Base-by-base conservation (phyloP, 2,329 filamentous ascomycete species). In the Albophoma yamanashiensis region DNA sequence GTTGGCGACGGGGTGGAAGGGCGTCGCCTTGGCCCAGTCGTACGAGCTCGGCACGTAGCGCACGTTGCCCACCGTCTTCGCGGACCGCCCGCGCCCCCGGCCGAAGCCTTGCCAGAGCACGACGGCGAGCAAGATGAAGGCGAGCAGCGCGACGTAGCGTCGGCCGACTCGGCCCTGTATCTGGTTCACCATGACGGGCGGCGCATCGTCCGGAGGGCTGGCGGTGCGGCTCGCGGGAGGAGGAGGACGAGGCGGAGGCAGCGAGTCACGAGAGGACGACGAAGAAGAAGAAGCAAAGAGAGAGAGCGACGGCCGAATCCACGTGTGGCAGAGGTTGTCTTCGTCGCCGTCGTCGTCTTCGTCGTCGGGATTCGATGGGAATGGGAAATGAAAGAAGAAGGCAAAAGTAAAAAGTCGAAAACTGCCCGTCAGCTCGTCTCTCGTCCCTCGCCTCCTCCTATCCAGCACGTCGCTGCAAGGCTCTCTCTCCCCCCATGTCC, bases 21-120 rank as follows among this genome's bases (percentile, higher is more conserved):
- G 61, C 38, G 65, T 67, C 43, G 68, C 68, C 60, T 67, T 68
- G 64, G 68, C 68, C 75, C 75, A 76, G 64, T 76, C 73, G 62
- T 70, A 74, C 65, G 71, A 72, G 62, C 71, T 73, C 59, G 71
- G 69, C 17, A 73, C 63, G 57, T 72, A 73, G 27, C 58, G 61
- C 8, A 58, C 38, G 20, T 45, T 45, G 20, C 58, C 60, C 2
- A 40, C n/a, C 20, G 63, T 60, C 27, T 63, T 60, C 47, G 60
- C 62, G 58, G 55, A 62, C 64, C 31, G n/a, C 31, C 64, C 61
- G 43, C 63, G 61, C 22, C 65, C 17, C 22, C 65, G n/a, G 31
- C 59, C 64, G 61, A 69, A 69, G 59, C 62, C 64, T 36, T 60
- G 62, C 65, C 69, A 70, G 20, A 74, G 64, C 56, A 70, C 61